Conservation (phyloP, 345 rosid genomes). For the Ceriops zippeliana region DNA sequence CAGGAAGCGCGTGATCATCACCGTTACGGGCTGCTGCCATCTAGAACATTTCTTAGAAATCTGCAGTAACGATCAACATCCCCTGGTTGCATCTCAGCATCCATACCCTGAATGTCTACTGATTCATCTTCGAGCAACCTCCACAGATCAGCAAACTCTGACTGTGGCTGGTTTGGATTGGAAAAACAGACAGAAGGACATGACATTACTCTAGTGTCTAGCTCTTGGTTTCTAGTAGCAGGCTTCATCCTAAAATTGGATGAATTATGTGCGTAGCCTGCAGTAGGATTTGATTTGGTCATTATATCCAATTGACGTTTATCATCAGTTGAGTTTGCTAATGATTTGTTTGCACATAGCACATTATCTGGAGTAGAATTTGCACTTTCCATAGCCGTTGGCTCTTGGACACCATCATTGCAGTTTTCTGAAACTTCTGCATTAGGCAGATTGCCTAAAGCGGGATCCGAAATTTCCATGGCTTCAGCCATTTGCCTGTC, state of each 20-base stretch:
- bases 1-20: background rate
- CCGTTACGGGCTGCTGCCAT: background rate
- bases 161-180: background rate
- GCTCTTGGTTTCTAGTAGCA: background rate
- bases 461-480: background rate
- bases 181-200: background rate
- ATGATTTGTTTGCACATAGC: background rate
- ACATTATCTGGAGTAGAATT: background rate
- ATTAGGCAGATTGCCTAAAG: background rate
- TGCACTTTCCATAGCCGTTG: background rate
- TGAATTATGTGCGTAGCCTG: background rate
- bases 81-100: slow-evolving; percentile 1
- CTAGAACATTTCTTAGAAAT: slow-evolving; percentile 15
- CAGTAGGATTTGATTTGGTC: background rate
- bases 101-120: background rate
- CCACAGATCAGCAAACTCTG: background rate
- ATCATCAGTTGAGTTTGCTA: background rate
- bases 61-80: slow-evolving; percentile 24
- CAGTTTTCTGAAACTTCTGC: background rate
- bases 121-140: slow-evolving; percentile 17
- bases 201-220: background rate
- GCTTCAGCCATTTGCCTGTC: background rate
- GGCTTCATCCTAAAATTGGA: background rate
- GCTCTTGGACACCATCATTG: background rate
- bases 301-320: background rate